Evolutionary conservation across 1,284 basidiomycete species (phyloP), one percentile per base, ranked within the genome.

Genomic region (Taiwanofungus camphoratus): DNA sequence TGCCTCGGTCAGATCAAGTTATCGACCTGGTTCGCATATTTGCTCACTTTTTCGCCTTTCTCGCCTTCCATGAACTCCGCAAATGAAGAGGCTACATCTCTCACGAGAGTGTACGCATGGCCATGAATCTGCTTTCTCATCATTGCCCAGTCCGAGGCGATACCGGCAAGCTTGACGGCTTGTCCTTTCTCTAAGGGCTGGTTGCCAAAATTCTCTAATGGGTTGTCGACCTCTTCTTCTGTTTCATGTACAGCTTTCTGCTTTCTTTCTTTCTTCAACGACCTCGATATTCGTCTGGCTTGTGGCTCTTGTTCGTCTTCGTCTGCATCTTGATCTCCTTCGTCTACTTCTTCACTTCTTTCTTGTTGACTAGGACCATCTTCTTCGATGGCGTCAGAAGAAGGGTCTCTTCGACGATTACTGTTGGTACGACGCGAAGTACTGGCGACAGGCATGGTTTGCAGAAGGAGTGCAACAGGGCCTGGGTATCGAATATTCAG

Each of bases 331-430:
- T 69, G 68, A 16, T 74, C 72, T 16, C 74, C 75, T 40, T 73
- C 73, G 9, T 71, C 70, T 9, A 65, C 66, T 22, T 61, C 64
- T 18, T 57, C 60, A 21, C 62, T 59, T 5, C 54, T 54, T 18
- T 52, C 53, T 3, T 45, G 46, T 47, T 70, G 67, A 7, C 66
- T 65, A 5, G 61, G 55, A 2, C 60, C 60, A 2, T 71, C 71
- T 32, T 81, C 79, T 53, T 84, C 82, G 27, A 84, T 83, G 43
- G 56, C 51, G 30, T 83, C 81, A n/a, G 73, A 75, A 63, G 54
- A 52, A 0, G 46, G 49, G 4, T 49, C 69, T 64, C 44, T 68
- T 27, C 70, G 71, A 29, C 60, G 50, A 8, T 20, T 15, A 12
- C 56, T 45, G 36, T 49, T 54, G 50, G 57, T 67, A 16, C 56